These are phyloP conservation scores for Phytomonas francai DNA, from an alignment of 208 protist genomes.

Conservation along the genomic window DNA sequence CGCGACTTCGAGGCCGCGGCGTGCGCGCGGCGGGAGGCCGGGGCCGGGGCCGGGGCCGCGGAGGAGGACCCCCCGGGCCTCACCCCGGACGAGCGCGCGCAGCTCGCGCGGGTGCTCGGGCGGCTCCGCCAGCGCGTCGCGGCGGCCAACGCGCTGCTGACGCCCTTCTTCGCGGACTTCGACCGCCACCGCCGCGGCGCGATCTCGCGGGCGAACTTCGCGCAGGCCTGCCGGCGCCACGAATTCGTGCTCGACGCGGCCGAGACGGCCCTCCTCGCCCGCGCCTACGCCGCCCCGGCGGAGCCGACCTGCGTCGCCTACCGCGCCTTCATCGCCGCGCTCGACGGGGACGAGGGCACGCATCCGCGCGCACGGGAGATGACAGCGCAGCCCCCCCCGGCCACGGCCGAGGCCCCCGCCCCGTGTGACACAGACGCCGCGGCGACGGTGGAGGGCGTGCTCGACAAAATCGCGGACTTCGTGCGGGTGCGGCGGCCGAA, in stretches of 20 bases:
- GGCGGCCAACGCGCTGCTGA: slow-evolving; percentile 58
- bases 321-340: slow-evolving; percentile 58
- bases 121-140: slow-evolving; percentile 54
- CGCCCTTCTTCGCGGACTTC: slow-evolving; percentile 85
- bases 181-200: slow-evolving; percentile 63
- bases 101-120: slow-evolving; percentile 20
- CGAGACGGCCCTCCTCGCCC: slow-evolving; percentile 30
- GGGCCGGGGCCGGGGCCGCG: slow-evolving; percentile 6
- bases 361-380: slow-evolving; percentile 5
- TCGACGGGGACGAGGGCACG: slow-evolving; percentile 29
- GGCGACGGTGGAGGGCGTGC: slow-evolving; percentile 32
- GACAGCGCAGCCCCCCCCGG: background rate
- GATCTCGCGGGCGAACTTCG: slow-evolving; percentile 52
- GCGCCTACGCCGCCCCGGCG: slow-evolving; percentile 38
- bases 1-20: slow-evolving; percentile 24
- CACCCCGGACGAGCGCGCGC: slow-evolving; percentile 6
- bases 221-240: slow-evolving; percentile 62
- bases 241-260: slow-evolving; percentile 35
- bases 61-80: slow-evolving; percentile 15
- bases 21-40: slow-evolving; percentile 8
- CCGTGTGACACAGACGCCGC: background rate
- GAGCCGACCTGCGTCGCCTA: slow-evolving; percentile 32
- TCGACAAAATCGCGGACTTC: slow-evolving; percentile 50
- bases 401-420: background rate
- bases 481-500: slow-evolving; percentile 62